phyloP scores from a whole-genome alignment of 768 basidiomycete genomes.

The Lanmaoa pseudosensibilis region DNA sequence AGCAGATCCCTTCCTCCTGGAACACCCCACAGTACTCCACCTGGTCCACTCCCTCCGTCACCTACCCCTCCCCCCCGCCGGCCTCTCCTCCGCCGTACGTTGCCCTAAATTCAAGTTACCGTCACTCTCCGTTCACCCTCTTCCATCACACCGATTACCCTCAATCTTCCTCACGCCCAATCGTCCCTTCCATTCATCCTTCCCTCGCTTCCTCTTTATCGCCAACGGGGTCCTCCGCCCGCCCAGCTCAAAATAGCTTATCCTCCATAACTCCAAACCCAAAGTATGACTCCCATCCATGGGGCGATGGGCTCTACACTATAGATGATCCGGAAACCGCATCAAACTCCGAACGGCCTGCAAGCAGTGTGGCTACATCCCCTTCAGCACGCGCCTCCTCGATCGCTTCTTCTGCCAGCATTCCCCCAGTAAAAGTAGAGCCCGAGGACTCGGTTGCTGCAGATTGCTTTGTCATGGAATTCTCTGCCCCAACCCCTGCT shows the following conservation, averaged over 20 bases:
- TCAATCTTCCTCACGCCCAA: constrained; percentile 17
- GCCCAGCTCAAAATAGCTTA: constrained; percentile 15
- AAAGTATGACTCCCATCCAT: constrained; percentile 29
- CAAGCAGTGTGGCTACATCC: constrained; percentile 35
- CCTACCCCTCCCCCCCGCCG: constrained; percentile 25
- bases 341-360: constrained; percentile 37
- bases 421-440: constrained; percentile 33
- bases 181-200: constrained; percentile 15
- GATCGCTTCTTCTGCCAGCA: constrained; percentile 30
- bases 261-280: constrained; percentile 12
- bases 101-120: constrained; percentile 21
- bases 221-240: constrained; percentile 8
- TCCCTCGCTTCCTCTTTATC: constrained; percentile 23
- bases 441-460: constrained; percentile 28
- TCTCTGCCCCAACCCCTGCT: constrained; percentile 29
- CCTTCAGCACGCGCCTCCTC: constrained; percentile 38
- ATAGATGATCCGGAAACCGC: constrained; percentile 34
- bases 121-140: constrained; percentile 23
- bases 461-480: constrained; percentile 38
- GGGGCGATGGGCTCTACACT: constrained; percentile 35
- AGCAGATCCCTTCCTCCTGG: constrained; percentile 23
- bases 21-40: constrained; percentile 15
- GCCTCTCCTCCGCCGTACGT: constrained; percentile 26
- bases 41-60: constrained; percentile 15
- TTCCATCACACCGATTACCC: constrained; percentile 26